phyloP scores from a whole-genome alignment of 257 asterid species.

The Solanum medicagineum region DNA sequence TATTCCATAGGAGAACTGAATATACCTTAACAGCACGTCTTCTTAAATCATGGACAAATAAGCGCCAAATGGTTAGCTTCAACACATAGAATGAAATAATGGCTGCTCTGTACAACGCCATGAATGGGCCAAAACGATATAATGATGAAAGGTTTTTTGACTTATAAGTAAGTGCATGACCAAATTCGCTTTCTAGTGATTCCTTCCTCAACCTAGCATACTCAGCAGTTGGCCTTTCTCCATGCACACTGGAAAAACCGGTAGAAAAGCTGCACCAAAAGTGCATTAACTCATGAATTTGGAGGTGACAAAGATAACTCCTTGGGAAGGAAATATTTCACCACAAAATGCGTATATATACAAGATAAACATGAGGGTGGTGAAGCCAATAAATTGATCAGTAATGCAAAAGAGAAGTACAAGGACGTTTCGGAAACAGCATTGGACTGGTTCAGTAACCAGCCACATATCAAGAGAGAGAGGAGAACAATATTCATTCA shows the following conservation, averaged over 20 bases:
- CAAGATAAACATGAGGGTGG: not conserved
- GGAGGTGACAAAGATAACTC: not conserved
- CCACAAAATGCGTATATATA: not conserved
- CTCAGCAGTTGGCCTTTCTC: slow-evolving; percentile 88
- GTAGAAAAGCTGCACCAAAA: slow-evolving; percentile 58
- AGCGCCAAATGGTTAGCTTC: slow-evolving; percentile 67
- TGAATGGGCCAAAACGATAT: slow-evolving; percentile 75
- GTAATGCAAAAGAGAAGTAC: not conserved
- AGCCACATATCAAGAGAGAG: not conserved
- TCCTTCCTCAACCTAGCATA: slow-evolving; percentile 92
- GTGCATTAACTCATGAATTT: not conserved
- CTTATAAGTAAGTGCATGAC: slow-evolving; percentile 37
- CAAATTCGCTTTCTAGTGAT: slow-evolving; percentile 71
- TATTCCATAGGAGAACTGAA: not conserved
- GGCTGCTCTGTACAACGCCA: slow-evolving; percentile 87
- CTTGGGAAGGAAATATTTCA: not conserved
- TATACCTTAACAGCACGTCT: slow-evolving; percentile 74
- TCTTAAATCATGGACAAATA: slow-evolving; percentile 65
- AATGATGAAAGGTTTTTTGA: slow-evolving; percentile 45
- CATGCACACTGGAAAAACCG: slow-evolving; percentile 83
- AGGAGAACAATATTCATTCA: not conserved
- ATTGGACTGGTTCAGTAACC: not conserved
- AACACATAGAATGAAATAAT: slow-evolving; percentile 71
- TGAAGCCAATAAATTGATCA: not conserved
- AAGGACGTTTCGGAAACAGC: not conserved